Conservation (phyloP, 2,329 filamentous ascomycete genomes). For the Sclerotinia spermophila region DNA sequence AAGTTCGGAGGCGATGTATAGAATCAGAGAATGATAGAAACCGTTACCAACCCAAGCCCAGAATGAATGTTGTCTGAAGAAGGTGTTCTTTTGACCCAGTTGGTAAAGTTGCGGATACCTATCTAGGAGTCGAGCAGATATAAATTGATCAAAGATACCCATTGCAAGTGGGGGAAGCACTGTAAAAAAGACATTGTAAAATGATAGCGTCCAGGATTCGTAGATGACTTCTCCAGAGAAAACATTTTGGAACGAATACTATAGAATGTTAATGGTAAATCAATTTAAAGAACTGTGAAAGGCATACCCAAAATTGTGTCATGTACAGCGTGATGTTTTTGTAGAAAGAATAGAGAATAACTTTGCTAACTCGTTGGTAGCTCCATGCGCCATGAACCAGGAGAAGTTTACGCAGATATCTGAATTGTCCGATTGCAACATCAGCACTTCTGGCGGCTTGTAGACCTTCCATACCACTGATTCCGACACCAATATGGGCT, state of each 20-base stretch:
- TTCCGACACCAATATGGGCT: constrained; percentile 95
- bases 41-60: constrained; percentile 90
- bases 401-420: constrained; percentile 87
- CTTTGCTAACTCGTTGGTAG: constrained; percentile 94
- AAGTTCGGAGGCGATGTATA: constrained; percentile 80
- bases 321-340: constrained; percentile 99
- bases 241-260: constrained; percentile 97
- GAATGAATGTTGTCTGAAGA: constrained; percentile 92
- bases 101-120: constrained; percentile 95
- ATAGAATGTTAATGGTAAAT: constrained; percentile 24
- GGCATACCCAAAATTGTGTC: constrained; percentile 96
- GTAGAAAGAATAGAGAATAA: constrained; percentile 98
- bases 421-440: constrained; percentile 93
- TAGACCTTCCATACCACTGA: constrained; percentile 93
- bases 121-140: constrained; percentile 88
- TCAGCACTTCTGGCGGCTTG: constrained; percentile 95
- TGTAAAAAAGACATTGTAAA: constrained; percentile 99
- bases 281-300: constrained; percentile 23
- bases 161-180: constrained; percentile 89
- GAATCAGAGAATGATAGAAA: constrained; percentile 88
- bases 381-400: constrained; percentile 97
- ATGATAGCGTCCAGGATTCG: constrained; percentile 98
- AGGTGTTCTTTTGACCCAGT: constrained; percentile 86
- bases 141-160: constrained; percentile 96
- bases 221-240: constrained; percentile 98